Base-by-base conservation (phyloP, 306 rosid species). In the Cucumis melo region DNA sequence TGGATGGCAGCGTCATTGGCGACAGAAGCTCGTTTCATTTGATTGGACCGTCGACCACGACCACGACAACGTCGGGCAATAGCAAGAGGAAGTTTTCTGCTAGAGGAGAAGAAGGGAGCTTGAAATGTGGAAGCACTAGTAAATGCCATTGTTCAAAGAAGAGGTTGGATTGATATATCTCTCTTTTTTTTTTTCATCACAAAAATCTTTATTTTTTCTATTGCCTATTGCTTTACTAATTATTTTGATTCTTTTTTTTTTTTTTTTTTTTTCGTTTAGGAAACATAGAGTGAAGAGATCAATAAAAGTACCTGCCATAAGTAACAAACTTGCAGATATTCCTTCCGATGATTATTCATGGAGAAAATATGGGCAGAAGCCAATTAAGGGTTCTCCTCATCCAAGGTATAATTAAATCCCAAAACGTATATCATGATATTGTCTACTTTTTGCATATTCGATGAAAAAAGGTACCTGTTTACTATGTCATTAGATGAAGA, bases 361-460 rank as follows among this genome's bases (percentile, higher is more conserved):
- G 99, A 91, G 99, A 89, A 95, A 95, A 80, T 95, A 95, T 3
- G 99, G 99, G 75, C 99, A 95, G 87, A 95, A 95, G 87, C 99
- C 99, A 61, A 95, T 95, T 87, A 95, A 95, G 90, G 99, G 99
- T 50, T 95, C 99, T 65, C 99, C 99, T 74, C 99, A 95, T 64
- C 99, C 99, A 62, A 90, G 99, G 99, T 95, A 82, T 79, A 63
- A 73, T 58, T 57, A 50, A 24, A 39, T 79, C 56, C 77, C 57
- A 34, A n/a, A 50, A 13, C 11, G 4, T 7, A 3, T 39, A 39
- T 27, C 29, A 27, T 66, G 53, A 66, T 39, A 41, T n/a, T 41
- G 32, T 66, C 51, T 5, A 41, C 27, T 66, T 11, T n/a, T 4
- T 65, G 51, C 73, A 10, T 38, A 62, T 16, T 17, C 7, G 2